These are phyloP conservation scores for Salix viminalis DNA, from an alignment of 345 rosid genomes.

Conservation along the genomic window DNA sequence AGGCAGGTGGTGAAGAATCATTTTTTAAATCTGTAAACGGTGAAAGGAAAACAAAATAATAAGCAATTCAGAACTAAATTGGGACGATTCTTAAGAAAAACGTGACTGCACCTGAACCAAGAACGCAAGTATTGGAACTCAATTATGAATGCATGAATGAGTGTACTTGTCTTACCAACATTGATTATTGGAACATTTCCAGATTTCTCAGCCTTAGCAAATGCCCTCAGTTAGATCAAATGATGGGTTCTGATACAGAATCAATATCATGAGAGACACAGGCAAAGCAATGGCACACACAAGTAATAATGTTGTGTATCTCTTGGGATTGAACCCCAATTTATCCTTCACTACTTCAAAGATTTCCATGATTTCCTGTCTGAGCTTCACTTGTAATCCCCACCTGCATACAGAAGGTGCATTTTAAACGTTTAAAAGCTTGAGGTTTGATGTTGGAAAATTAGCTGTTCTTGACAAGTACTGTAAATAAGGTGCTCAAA, in stretches of 20 bases:
- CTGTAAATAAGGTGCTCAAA: not conserved
- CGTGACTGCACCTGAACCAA: not conserved
- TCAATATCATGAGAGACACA: not conserved
- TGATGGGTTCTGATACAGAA: not conserved
- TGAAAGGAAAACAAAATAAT: not conserved
- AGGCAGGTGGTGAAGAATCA: not conserved
- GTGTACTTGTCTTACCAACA: not conserved
- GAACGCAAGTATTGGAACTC: not conserved
- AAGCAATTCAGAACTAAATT: not conserved
- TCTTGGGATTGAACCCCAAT: not conserved
- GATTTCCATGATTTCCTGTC: constrained; percentile 4
- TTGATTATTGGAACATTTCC: not conserved
- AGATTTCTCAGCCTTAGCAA: not conserved
- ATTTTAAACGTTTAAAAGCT: not conserved
- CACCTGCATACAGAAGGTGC: not conserved
- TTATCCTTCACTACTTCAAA: not conserved
- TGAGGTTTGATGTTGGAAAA: not conserved
- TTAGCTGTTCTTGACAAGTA: not conserved
- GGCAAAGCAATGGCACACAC: constrained; percentile 1
- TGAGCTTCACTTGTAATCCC: not conserved
- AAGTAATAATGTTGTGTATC: not conserved
- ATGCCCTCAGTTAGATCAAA: not conserved
- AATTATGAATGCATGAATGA: not conserved
- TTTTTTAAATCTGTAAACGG: not conserved
- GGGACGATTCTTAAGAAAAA: not conserved